Evolutionary conservation across 306 rosid genomes (phyloP).

Genomic region (Abrus pulchellus): DNA sequence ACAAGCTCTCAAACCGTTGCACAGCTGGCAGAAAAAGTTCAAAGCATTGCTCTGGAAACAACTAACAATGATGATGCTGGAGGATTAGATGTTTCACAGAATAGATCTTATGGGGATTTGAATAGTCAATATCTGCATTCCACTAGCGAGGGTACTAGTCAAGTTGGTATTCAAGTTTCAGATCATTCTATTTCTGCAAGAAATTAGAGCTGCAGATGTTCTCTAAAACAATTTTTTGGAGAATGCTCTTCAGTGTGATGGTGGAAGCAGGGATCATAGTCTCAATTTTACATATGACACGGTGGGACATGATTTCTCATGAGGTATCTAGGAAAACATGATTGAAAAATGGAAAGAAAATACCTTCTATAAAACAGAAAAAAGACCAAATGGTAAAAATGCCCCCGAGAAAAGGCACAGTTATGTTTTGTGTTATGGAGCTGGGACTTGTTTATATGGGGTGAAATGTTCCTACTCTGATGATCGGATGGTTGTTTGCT

Average conservation of each 20-base stretch:
- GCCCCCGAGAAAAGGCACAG: constrained; percentile 34
- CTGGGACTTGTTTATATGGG: constrained; percentile 51
- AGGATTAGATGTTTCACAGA: constrained; percentile 50
- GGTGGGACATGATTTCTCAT: constrained; percentile 53
- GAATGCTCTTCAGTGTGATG: constrained; percentile 49
- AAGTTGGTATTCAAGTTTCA: constrained; percentile 55
- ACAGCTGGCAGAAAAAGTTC: constrained; percentile 60
- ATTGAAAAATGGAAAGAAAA: constrained; percentile 43
- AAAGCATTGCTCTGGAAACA: constrained; percentile 58
- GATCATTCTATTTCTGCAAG: constrained; percentile 61
- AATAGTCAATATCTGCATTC: constrained; percentile 52
- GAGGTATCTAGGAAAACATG: constrained; percentile 55
- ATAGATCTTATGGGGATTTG: constrained; percentile 43
- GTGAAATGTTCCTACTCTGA: constrained; percentile 43
- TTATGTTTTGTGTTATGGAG: constrained; percentile 44
- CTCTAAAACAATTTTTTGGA: constrained; percentile 49
- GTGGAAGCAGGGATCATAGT: constrained; percentile 48
- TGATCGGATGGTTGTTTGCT: constrained; percentile 56
- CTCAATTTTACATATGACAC: constrained; percentile 47
- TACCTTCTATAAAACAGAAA: constrained; percentile 49
- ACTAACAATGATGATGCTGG: constrained; percentile 26
- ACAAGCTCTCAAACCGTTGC: constrained; percentile 53
- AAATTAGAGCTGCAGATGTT: constrained; percentile 62
- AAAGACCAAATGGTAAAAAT: constrained; percentile 35
- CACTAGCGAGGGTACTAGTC: constrained; percentile 52